phyloP scores from a whole-genome alignment of 2,329 filamentous ascomycete genomes.

The Diaporthe sp. region DNA sequence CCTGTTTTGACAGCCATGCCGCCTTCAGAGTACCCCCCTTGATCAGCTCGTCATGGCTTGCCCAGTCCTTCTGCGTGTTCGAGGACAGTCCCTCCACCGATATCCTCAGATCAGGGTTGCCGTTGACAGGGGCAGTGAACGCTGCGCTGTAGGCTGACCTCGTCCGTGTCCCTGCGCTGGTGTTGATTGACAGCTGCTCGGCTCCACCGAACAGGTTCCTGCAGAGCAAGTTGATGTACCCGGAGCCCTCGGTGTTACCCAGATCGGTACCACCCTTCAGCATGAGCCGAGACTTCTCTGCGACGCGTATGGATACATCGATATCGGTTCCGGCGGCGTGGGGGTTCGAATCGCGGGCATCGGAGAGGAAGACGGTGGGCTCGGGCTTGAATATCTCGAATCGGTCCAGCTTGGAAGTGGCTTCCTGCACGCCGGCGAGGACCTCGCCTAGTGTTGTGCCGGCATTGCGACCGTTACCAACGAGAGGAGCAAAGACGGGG shows the following conservation, averaged over 20 bases:
- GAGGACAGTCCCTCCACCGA: constrained; percentile 87
- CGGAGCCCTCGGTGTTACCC: constrained; percentile 93
- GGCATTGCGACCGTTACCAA: constrained; percentile 75
- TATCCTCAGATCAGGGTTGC: constrained; percentile 85
- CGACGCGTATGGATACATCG: constrained; percentile 82
- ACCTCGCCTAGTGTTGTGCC: constrained; percentile 86
- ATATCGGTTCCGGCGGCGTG: constrained; percentile 82
- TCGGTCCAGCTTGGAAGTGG: constrained; percentile 80
- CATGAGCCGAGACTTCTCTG: constrained; percentile 85
- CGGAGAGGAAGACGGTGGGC: constrained; percentile 86
- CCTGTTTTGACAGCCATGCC: constrained; percentile 76
- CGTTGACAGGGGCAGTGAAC: constrained; percentile 85
- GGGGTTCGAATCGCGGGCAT: constrained; percentile 77
- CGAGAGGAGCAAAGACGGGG: constrained; percentile 82
- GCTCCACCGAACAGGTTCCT: constrained; percentile 96
- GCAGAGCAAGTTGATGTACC: constrained; percentile 88
- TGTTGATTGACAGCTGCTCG: constrained; percentile 89
- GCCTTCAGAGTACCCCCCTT: constrained; percentile 84
- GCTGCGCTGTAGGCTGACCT: constrained; percentile 91
- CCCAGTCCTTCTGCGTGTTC: constrained; percentile 90
- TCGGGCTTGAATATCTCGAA: constrained; percentile 91
- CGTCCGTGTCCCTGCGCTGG: constrained; percentile 89
- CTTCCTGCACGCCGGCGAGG: constrained; percentile 77
- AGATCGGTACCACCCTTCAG: constrained; percentile 96
- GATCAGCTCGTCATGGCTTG: constrained; percentile 91